Conservation (phyloP, 331 rosid genomes). For the Quercus tomentella region DNA sequence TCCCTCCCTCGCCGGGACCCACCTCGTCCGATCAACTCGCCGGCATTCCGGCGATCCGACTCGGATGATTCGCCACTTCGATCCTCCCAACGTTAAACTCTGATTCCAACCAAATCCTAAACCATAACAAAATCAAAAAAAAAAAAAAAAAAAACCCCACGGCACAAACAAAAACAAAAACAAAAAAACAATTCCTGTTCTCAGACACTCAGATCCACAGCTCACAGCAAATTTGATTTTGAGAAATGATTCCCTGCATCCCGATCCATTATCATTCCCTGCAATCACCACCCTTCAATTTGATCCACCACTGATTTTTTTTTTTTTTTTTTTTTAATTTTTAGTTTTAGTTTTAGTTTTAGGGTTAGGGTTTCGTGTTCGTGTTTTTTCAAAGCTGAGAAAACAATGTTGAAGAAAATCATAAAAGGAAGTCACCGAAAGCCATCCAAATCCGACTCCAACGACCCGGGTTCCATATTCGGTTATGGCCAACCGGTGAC, state of each 20-base stretch:
- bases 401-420: slow-evolving; percentile 74
- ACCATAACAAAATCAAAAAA: too few species aligned
- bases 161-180: slow-evolving; percentile 6
- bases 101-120: not conserved
- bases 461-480: slow-evolving; percentile 38
- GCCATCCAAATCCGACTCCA: slow-evolving; percentile 79
- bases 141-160: not conserved
- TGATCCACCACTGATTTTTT: slow-evolving; percentile 13
- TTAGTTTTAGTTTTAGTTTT: slow-evolving; percentile 3
- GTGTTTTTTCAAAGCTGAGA: not conserved
- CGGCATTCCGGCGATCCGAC: slow-evolving; percentile 47
- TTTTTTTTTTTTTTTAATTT: too few species aligned
- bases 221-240: too few species aligned
- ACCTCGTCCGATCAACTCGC: slow-evolving; percentile 32
- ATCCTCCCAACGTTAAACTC: slow-evolving; percentile 26
- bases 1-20: slow-evolving; percentile 17
- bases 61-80: slow-evolving; percentile 42
- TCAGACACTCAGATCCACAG: slow-evolving; percentile 40
- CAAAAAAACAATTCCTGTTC: not conserved
- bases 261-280: slow-evolving; percentile 13
- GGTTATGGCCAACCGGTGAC: slow-evolving; percentile 40
- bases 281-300: slow-evolving; percentile 20
- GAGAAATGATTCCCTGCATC: slow-evolving; percentile 24
- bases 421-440: slow-evolving; percentile 83
- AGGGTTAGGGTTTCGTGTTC: slow-evolving; percentile 57